A percentile compares a stretch with the other conserved stretches of the same genome.
These are phyloP conservation scores for Xylaria sp. DNA, from an alignment of 2,329 filamentous ascomycete genomes.

Conservation along the genomic window DNA sequence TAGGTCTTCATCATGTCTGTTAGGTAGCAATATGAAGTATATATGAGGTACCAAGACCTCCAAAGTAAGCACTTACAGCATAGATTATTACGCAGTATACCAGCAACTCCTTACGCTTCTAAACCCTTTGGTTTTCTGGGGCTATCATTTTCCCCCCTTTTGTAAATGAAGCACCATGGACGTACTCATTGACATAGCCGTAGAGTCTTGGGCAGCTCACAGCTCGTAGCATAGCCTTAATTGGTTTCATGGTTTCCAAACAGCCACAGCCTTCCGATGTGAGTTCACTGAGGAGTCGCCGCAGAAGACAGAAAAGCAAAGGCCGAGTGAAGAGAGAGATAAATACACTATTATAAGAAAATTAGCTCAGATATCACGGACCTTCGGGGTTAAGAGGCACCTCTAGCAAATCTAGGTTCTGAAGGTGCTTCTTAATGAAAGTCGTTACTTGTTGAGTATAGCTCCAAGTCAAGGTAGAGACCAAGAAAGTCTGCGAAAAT, in stretches of 20 bases:
- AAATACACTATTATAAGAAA: slow-evolving; percentile 10
- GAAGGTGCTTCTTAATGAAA: slow-evolving; percentile 17
- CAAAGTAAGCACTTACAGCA: background rate
- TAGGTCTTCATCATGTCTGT: background rate
- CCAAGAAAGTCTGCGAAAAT: slow-evolving; percentile 16
- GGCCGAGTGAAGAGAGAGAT: slow-evolving; percentile 15
- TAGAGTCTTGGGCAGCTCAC: slow-evolving; percentile 21
- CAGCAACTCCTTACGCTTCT: too few species aligned
- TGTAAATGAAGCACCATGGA: slow-evolving; percentile 18
- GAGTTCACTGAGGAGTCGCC: slow-evolving; percentile 6
- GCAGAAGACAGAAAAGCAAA: slow-evolving; percentile 10
- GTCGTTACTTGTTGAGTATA: slow-evolving; percentile 19
- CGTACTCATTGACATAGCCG: slow-evolving; percentile 14
- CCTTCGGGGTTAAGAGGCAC: slow-evolving; percentile 16
- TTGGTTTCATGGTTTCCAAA: slow-evolving; percentile 14
- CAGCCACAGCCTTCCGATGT: background rate
- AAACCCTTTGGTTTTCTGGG: too few species aligned
- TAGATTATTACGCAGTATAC: too few species aligned
- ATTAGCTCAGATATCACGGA: background rate
- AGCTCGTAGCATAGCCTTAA: slow-evolving; percentile 14
- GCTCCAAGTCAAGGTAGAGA: slow-evolving; percentile 20
- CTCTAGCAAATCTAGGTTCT: slow-evolving; percentile 1
- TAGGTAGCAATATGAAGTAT: background rate
- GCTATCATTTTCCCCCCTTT: too few species aligned
- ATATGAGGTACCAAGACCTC: background rate